Base-by-base conservation (phyloP, 495 filamentous ascomycete species). In the Penicillium silybi region DNA sequence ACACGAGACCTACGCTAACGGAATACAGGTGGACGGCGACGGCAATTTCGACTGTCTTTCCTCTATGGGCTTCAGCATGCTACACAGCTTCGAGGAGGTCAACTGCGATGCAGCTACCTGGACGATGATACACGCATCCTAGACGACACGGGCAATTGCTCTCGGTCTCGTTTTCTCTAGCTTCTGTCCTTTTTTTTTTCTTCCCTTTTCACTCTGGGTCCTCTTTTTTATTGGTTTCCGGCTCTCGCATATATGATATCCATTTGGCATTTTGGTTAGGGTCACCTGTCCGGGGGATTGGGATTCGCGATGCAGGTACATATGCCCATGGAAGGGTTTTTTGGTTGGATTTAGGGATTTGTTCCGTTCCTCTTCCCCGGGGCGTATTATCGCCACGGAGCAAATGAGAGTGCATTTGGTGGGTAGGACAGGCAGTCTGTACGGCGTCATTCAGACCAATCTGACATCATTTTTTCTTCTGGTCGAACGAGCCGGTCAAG, bases 1-100 rank as follows among this genome's bases (percentile, higher is more conserved):
- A 37, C 41, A 15, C 27, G 16, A 29, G 35, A 13, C 17, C 18
- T 26, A 34, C 26, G 41, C 58, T 77, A 54, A 73, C 54, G 11
- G 32, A 10, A 37, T 44, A 32, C 52, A 88, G 85, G 83, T 88
- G 64, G 83, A 86, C 50, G 78, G 80, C 17, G 86, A 90, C 46
- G 85, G 85, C 41, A 80, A 82, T 44, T 79, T 83, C 50, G 89
- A 91, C 57, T 82, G 81, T 48, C 66, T 93, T 38, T 75, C 80
- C 18, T 83, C 81, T 1, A 87, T 93, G 81, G 88, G 89, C 6
- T 92, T 91, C 52, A 84, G 76, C 39, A 80, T 85, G 44, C 69
- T 90, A 52, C 83, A 91, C 67, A 84, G 71, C 43, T 93, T 87
- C 58, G 89, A 93, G 64, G 88, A 93, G 68, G 79, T 90, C 43